These are phyloP conservation scores for Cicer chorassanicum DNA, from an alignment of 306 rosid genomes.

Conservation along the genomic window DNA sequence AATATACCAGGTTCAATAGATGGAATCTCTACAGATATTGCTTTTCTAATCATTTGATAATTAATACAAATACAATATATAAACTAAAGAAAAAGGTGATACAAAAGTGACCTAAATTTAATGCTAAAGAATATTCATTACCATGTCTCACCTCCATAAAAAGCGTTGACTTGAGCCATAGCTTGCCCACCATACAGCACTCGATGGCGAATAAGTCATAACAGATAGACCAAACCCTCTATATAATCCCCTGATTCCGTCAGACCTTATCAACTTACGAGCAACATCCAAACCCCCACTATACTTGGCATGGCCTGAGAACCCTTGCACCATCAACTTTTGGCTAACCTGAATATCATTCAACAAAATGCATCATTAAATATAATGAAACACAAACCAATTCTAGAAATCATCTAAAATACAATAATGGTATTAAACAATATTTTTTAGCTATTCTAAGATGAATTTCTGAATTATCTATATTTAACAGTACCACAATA, in stretches of 20 bases:
- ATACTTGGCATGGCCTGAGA: constrained; percentile 74
- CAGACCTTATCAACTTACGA: constrained; percentile 65
- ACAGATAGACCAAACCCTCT: constrained; percentile 90
- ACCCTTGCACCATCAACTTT: constrained; percentile 95
- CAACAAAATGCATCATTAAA: background rate
- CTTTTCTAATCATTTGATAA: constrained; percentile 34
- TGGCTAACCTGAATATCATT: constrained; percentile 72
- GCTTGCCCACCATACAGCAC: constrained; percentile 98
- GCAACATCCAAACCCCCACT: constrained; percentile 89
- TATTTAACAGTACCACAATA: constrained; percentile 4
- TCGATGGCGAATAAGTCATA: constrained; percentile 91
- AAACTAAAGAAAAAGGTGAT: constrained; percentile 26
- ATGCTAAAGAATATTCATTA: constrained; percentile 38
- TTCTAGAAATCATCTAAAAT: background rate
- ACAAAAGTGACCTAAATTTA: constrained; percentile 24
- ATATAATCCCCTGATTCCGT: constrained; percentile 83
- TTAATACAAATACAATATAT: background rate
- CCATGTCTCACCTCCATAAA: constrained; percentile 91
- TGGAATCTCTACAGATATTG: constrained; percentile 2
- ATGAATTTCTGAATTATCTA: background rate
- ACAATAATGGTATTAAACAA: background rate
- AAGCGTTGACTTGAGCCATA: constrained; percentile 89
- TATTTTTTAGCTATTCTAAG: constrained; percentile 7
- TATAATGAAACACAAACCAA: constrained; percentile 4
- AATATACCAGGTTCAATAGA: constrained; percentile 24